A percentile compares a stretch with the other conserved stretches of the same genome.
Evolutionary conservation across 768 basidiomycete genomes (phyloP).

Genomic region (Termitomyces sp.): DNA sequence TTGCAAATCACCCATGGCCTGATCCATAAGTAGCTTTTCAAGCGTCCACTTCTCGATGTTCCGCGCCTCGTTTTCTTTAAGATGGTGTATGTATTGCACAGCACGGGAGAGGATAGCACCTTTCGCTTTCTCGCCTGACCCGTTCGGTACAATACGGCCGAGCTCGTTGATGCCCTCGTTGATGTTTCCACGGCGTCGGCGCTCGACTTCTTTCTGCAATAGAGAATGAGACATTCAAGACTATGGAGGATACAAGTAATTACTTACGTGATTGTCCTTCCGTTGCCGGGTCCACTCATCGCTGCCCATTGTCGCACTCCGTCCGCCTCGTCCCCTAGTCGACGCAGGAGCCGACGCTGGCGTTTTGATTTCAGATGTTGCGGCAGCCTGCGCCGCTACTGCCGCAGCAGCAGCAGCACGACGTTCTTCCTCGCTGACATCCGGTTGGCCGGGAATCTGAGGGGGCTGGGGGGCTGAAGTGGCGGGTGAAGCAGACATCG

Average conservation of each 20-base stretch:
- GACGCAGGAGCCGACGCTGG: conserved; percentile 18
- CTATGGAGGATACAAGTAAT: background rate
- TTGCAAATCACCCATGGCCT: conserved; percentile 85
- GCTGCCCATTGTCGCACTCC: conserved; percentile 60
- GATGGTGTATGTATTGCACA: conserved; percentile 87
- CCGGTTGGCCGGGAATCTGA: conserved; percentile 16
- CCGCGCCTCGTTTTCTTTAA: conserved; percentile 86
- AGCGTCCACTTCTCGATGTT: conserved; percentile 94
- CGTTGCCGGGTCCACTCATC: conserved; percentile 79
- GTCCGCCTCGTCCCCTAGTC: conserved; percentile 44
- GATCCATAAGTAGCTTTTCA: conserved; percentile 89
- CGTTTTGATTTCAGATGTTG: conserved; percentile 7
- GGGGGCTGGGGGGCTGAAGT: conserved; percentile 8
- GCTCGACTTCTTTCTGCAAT: conserved; percentile 94
- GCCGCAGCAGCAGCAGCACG: conserved; percentile 2
- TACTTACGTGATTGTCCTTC: conserved; percentile 77
- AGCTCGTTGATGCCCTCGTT: conserved; percentile 96
- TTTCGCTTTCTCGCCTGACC: conserved; percentile 85
- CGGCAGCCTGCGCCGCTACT: conserved; percentile 7
- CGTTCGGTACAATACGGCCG: conserved; percentile 83
- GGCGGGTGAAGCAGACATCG: conserved; percentile 40
- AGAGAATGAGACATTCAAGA: background rate
- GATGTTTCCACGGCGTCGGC: conserved; percentile 90
- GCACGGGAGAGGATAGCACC: conserved; percentile 86
- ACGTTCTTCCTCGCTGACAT: conserved; percentile 26